Evolutionary conservation across 805 yeast species (phyloP).

Genomic region (Lachancea dasiensis): DNA sequence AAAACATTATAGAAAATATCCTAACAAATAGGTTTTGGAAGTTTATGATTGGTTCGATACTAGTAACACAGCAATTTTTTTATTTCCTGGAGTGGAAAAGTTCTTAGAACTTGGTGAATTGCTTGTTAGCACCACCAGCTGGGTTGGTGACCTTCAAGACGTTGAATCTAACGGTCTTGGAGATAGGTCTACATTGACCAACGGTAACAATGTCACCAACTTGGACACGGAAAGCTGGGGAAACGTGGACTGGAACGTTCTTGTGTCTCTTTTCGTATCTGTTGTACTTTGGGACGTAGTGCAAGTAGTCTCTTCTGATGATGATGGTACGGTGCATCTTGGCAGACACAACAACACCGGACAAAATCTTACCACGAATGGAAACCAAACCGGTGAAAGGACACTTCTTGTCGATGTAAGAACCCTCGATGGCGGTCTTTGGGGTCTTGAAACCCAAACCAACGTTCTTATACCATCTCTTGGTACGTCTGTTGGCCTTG

Average conservation of each 20-base stretch:
- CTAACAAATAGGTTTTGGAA: conserved; percentile 11
- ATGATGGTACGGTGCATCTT: conserved; percentile 99
- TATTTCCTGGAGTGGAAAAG: too few relatives aligned
- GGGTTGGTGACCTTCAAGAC: conserved; percentile 92
- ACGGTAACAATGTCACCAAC: conserved; percentile 99
- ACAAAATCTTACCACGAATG: conserved; percentile 98
- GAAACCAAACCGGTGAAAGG: conserved; percentile 97
- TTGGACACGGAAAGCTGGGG: conserved; percentile 99
- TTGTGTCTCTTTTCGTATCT: conserved; percentile 99
- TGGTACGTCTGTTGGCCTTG: conserved; percentile 96
- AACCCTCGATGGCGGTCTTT: conserved; percentile 95
- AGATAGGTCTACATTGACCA: conserved; percentile 99
- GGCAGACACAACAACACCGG: conserved; percentile 99
- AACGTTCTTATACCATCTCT: conserved; percentile 99
- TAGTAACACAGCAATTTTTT: too few relatives aligned
- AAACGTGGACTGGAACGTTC: conserved; percentile 99
- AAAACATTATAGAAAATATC: conserved; percentile 28
- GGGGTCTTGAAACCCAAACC: conserved; percentile 99
- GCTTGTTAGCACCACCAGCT: conserved; percentile 83
- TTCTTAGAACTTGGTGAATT: conserved; percentile 90
- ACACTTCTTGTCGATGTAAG: conserved; percentile 99
- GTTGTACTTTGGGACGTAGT: conserved; percentile 99
- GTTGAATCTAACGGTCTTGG: conserved; percentile 99
- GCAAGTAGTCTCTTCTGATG: conserved; percentile 99
- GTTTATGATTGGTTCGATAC: conserved; percentile 5